Evolutionary conservation across 768 basidiomycete genomes (phyloP), one percentile per base, ranked within the genome.

Genomic region (Boletus rubropictus): DNA sequence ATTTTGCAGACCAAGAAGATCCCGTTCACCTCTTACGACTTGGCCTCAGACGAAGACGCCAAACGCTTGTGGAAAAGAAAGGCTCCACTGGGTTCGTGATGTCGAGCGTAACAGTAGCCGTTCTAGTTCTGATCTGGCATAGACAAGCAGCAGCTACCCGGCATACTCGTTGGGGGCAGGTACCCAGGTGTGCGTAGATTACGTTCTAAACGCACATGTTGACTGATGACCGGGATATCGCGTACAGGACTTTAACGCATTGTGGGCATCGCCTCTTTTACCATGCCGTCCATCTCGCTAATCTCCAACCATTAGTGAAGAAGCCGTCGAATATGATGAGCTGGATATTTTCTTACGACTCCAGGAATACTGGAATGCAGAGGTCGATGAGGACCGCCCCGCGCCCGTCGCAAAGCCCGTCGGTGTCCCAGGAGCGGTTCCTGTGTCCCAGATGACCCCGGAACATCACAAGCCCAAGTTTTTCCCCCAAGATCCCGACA

Each of bases 1-100:
- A 86, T 84, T 44, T 72, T 92, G 43, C 89, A 92, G 65, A 81
- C 84, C 63, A 88, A 89, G 78, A 90, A 86, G 71, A 86, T 91
- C 42, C 74, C 80, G 7, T 92, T 84, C 68, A 81, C 72, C 1
- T 84, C 86, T 9, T 92, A 89, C 59, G 89, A 92, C 66, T 75
- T 92, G 32, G 89, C 89, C 24, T 88, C 85, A 4, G 88, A 92
- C 60, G 84, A 85, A 58, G 77, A 81, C 17, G 88, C 89, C 14
- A 91, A 90, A 63, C 67, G 68, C 46, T 65, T 89, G 20, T 92
- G 89, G 89, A 84, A 75, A 64, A 75, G 90, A 55, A 92, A 84
- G 62, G 86, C 84, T 1, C 89, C 89, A 31, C 56, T 62, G 57
- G 79, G 87, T 84, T 40, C 50, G 66, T 57, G 12, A 14, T 29